Base-by-base conservation (phyloP, 1,284 basidiomycete species). In the Pseudomicrostroma phylloplanum region DNA sequence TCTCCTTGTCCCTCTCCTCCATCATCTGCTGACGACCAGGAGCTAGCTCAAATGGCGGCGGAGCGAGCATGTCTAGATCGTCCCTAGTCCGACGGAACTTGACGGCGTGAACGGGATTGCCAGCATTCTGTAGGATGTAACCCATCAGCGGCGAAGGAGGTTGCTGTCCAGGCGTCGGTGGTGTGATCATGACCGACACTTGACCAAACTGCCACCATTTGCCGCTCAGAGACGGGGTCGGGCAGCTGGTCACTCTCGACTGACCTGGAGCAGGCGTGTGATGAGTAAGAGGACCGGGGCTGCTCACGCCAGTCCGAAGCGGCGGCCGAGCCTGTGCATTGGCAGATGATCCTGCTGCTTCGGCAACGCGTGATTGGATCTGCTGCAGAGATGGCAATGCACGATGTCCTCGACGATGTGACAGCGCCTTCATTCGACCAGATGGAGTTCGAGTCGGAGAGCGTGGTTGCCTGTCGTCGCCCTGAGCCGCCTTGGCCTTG, bases 61-160 rank as follows among this genome's bases (percentile, higher is more conserved):
- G 51, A 25, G n/a, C 13, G n/a, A 54, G 51, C 15, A 54, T 15
- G 17, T 23, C 21, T 7, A 26, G 21, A 26, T 54, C 51, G 7
- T 54, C 51, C 21, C 51, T 19, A 25, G 21, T 21, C 13, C 51
- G 51, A 19, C 21, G 13, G 51, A 54, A 54, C 51, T 26, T 21
- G 51, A 54, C 25, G 19, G 51, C 21, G 21, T 54, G 51, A 25
- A 54, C 51, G 15, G 51, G 51, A 6, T 25, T 21, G 21, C 51
- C 51, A 19, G 51, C 15, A 19, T 54, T 54, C 51, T 54, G 51
- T 19, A 54, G 21, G 17, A 54, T 25, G 51, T 54, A 54, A 6
- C 51, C 51, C 17, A 54, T 25, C 21, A 54, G 6, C 21, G 51
- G 51, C 21, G 51, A 54, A 19, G 19, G 19, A 25, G 21, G 21